Conservation (phyloP, 2,329 filamentous ascomycete species). For the Sarocladiaceae sp. region DNA sequence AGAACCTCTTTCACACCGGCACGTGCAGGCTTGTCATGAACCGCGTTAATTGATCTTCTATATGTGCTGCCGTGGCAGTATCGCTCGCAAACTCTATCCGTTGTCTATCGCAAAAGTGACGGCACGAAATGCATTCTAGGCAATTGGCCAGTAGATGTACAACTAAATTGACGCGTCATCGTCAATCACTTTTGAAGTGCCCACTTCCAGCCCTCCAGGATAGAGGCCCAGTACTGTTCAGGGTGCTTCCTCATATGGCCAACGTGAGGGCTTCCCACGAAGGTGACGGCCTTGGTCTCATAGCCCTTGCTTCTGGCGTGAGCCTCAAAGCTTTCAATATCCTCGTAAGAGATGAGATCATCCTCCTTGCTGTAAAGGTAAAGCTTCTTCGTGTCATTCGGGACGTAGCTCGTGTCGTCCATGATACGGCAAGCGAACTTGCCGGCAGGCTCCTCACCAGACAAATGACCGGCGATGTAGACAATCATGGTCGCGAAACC, state of each 20-base stretch:
- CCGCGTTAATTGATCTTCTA: too few species aligned
- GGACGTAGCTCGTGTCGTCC: slow-evolving; percentile 32
- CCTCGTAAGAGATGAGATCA: slow-evolving; percentile 49
- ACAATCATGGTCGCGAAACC: slow-evolving; percentile 31
- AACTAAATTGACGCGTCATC: too few species aligned
- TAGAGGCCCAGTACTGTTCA: slow-evolving; percentile 52
- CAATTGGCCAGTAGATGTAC: too few species aligned
- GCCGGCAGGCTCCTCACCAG: slow-evolving; percentile 36
- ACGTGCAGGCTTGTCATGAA: too few species aligned
- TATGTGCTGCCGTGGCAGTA: too few species aligned
- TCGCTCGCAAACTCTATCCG: too few species aligned
- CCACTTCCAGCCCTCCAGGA: slow-evolving; percentile 25
- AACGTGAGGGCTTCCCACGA: slow-evolving; percentile 56
- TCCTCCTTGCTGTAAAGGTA: slow-evolving; percentile 59
- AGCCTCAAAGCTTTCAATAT: slow-evolving; percentile 51
- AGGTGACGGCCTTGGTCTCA: slow-evolving; percentile 43
- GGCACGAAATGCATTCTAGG: too few species aligned
- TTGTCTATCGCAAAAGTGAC: too few species aligned
- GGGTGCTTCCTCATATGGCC: slow-evolving; percentile 55
- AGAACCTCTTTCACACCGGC: too few species aligned
- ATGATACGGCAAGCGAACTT: slow-evolving; percentile 31
- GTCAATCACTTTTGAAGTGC: slow-evolving; percentile 4
- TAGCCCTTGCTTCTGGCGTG: slow-evolving; percentile 45
- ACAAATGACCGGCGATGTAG: slow-evolving; percentile 21
- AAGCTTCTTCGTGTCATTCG: slow-evolving; percentile 37